A percentile compares a stretch with the other conserved stretches of the same genome.
phyloP scores from a whole-genome alignment of 148 eudicot genomes.

The Silene uniflora region DNA sequence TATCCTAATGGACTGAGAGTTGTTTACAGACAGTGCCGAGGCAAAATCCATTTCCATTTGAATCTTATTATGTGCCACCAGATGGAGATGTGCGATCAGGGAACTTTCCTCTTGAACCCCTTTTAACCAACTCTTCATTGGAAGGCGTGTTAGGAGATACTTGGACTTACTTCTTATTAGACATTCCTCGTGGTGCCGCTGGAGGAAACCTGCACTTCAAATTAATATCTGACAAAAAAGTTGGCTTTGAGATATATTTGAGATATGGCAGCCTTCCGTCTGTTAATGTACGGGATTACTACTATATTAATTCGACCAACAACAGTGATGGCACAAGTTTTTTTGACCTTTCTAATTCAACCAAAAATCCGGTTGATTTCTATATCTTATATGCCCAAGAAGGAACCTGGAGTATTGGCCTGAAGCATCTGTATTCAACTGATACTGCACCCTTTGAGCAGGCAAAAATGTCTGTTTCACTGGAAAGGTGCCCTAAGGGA shows the following conservation, averaged over 20 bases:
- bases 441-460: conserved; percentile 24
- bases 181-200: conserved; percentile 74
- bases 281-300: conserved; percentile 60
- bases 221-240: conserved; percentile 41
- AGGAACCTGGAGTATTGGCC: conserved; percentile 79
- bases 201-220: conserved; percentile 72
- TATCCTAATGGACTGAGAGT: conserved; percentile 42
- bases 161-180: conserved; percentile 79
- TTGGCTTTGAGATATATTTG: conserved; percentile 54
- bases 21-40: conserved; percentile 74
- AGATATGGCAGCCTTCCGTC: conserved; percentile 83
- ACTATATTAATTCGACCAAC: conserved; percentile 51
- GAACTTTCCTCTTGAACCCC: conserved; percentile 67
- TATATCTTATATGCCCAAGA: conserved; percentile 63
- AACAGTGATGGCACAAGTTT: conserved; percentile 69
- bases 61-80: conserved; percentile 63
- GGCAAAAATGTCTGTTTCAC: conserved; percentile 54
- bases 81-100: conserved; percentile 42
- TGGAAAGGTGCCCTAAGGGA: conserved; percentile 85
- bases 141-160: conserved; percentile 26
- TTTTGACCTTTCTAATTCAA: conserved; percentile 61
- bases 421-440: conserved; percentile 42
- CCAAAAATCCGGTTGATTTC: conserved; percentile 53
- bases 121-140: conserved; percentile 50
- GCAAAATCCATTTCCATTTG: conserved; percentile 60